phyloP scores from a whole-genome alignment of 306 rosid species.

The Abrus pulchellus region DNA sequence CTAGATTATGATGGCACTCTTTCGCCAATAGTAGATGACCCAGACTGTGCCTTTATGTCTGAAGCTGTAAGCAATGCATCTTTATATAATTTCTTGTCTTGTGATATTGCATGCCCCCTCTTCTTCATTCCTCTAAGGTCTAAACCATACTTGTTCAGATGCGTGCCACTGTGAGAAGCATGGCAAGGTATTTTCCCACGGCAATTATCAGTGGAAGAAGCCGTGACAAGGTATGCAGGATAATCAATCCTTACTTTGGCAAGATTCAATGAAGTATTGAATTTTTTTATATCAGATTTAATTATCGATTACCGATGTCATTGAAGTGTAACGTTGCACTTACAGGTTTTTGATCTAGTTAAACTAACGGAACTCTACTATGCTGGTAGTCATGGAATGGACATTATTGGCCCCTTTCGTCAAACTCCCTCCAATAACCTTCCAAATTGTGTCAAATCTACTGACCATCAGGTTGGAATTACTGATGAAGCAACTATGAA shows the following conservation, averaged over 20 bases:
- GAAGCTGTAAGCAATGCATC: conserved; percentile 62
- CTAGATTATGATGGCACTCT: conserved; percentile 96
- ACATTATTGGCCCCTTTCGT: conserved; percentile 75
- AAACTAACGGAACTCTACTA: conserved; percentile 95
- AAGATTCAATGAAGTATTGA: background rate
- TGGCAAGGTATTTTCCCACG: conserved; percentile 77
- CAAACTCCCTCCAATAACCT: conserved; percentile 50
- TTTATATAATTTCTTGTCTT: too few relatives aligned
- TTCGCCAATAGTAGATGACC: conserved; percentile 94
- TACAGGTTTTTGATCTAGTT: conserved; percentile 85
- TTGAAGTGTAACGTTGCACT: conserved; percentile 29
- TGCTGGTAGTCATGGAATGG: conserved; percentile 99
- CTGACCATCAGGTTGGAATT: conserved; percentile 62
- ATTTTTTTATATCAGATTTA: background rate
- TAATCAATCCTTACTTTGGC: background rate
- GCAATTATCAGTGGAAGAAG: conserved; percentile 95
- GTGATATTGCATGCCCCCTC: too few relatives aligned
- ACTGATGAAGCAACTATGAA: conserved; percentile 3
- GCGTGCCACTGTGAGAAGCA: conserved; percentile 73
- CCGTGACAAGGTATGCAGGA: conserved; percentile 73
- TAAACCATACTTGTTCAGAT: conserved; percentile 57
- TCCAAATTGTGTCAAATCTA: conserved; percentile 66
- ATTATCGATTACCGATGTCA: background rate
- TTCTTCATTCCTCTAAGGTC: background rate
- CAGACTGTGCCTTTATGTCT: conserved; percentile 84